Conservation (phyloP, 2,329 filamentous ascomycete genomes). For the Dissoconium aciculare region DNA sequence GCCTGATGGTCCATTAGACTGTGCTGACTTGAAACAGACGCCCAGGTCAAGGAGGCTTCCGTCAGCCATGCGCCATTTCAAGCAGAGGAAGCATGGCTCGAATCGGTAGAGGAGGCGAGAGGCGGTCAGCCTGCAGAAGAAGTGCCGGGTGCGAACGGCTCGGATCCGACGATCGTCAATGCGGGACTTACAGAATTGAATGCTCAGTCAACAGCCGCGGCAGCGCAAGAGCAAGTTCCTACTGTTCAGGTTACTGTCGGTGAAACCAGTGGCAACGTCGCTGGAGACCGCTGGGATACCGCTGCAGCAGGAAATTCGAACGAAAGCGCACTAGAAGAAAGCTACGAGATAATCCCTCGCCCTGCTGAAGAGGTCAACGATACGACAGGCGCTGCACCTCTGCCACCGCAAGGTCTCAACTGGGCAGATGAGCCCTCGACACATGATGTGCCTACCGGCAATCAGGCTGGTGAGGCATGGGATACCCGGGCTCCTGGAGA, state of each 20-base stretch:
- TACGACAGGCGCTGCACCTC: slow-evolving; percentile 42
- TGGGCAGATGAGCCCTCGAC: slow-evolving; percentile 59
- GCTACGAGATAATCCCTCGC: slow-evolving; percentile 62
- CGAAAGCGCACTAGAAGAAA: slow-evolving; percentile 42
- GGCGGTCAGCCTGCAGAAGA: slow-evolving; percentile 14
- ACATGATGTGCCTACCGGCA: slow-evolving; percentile 16
- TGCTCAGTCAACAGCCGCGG: slow-evolving; percentile 23
- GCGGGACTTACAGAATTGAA: slow-evolving; percentile 55
- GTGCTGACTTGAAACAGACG: slow-evolving; percentile 16
- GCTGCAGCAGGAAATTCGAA: slow-evolving; percentile 32
- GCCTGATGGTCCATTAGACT: too few relatives aligned
- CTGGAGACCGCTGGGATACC: slow-evolving; percentile 53
- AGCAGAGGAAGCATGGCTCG: slow-evolving; percentile 35
- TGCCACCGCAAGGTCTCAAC: slow-evolving; percentile 44
- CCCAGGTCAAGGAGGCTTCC: slow-evolving; percentile 27
- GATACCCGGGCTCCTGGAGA: slow-evolving; percentile 29
- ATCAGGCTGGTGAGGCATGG: slow-evolving; percentile 21
- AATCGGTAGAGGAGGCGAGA: slow-evolving; percentile 33
- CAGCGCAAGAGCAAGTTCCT: slow-evolving; percentile 15
- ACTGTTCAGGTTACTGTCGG: slow-evolving; percentile 28
- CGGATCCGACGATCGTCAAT: slow-evolving; percentile 53
- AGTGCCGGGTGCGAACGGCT: slow-evolving; percentile 21
- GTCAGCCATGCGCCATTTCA: slow-evolving; percentile 39
- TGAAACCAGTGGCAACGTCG: slow-evolving; percentile 32
- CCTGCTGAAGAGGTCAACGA: slow-evolving; percentile 61